Percentiles rank a stretch among this genome's conserved stretches.
Evolutionary conservation across 345 rosid species (phyloP).

Genomic region (Lepidium aucheri): DNA sequence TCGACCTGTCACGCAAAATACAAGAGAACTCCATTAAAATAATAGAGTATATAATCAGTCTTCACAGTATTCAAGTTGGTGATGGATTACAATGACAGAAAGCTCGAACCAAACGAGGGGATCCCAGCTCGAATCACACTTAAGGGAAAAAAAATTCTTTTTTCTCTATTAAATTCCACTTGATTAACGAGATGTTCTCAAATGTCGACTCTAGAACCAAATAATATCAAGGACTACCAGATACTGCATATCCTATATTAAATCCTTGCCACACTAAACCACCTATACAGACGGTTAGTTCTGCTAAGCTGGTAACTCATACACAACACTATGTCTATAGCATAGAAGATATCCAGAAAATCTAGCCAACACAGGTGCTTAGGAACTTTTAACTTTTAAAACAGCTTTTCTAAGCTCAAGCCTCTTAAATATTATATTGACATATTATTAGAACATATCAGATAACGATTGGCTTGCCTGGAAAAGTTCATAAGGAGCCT

Average conservation of each 20-base stretch:
- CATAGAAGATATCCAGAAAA: neutral
- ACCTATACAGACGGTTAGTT: neutral
- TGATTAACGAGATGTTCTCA: neutral
- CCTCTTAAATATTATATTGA: neutral
- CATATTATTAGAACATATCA: neutral
- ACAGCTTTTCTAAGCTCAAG: neutral
- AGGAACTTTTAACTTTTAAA: neutral
- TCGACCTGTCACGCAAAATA: slow-evolving; percentile 55
- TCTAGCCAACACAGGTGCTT: neutral
- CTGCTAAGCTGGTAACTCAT: neutral
- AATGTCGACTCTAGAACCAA: neutral
- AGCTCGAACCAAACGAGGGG: neutral
- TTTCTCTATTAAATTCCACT: neutral
- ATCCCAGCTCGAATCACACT: neutral
- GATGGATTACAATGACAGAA: neutral
- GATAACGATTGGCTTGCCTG: slow-evolving; percentile 38
- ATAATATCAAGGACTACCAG: neutral
- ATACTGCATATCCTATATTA: neutral
- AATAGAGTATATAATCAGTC: neutral
- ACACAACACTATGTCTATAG: neutral
- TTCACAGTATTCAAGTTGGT: neutral
- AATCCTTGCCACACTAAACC: neutral
- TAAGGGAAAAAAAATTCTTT: neutral
- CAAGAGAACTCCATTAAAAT: neutral
- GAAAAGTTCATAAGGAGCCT: slow-evolving; percentile 82